These are phyloP conservation scores for Periconia sp. DNA, from an alignment of 2,329 filamentous ascomycete species.

Conservation along the genomic window DNA sequence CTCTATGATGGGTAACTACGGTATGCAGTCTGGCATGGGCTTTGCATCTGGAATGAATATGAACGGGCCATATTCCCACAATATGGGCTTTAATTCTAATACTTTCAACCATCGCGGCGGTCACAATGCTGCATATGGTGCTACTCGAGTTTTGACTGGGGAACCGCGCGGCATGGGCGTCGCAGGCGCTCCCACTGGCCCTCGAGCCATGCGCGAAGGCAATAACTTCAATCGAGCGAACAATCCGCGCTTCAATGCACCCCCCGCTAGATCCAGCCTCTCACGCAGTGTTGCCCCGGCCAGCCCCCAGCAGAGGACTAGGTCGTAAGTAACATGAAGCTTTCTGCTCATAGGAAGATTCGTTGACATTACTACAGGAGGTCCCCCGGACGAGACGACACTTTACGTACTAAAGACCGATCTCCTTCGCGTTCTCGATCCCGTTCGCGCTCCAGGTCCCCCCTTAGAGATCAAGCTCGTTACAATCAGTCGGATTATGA, in stretches of 20 bases:
- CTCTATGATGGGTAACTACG: conserved; percentile 45
- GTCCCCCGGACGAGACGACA: conserved; percentile 38
- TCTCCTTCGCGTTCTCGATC: conserved; percentile 47
- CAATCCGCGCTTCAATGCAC: conserved; percentile 28
- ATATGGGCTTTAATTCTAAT: conserved; percentile 40
- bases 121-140: conserved; percentile 43
- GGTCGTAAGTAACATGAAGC: conserved; percentile 28
- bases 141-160: conserved; percentile 40
- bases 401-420: conserved; percentile 35
- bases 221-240: conserved; percentile 65
- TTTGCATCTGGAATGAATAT: conserved; percentile 22
- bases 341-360: neutral
- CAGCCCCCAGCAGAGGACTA: conserved; percentile 30
- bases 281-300: conserved; percentile 17
- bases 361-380: conserved; percentile 21
- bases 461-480: conserved; percentile 25
- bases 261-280: conserved; percentile 22
- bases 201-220: conserved; percentile 91
- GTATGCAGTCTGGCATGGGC: neutral
- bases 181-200: conserved; percentile 79
- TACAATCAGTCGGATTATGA: conserved; percentile 29
- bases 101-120: conserved; percentile 50
- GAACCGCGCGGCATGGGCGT: conserved; percentile 59
- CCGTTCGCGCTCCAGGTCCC: conserved; percentile 44
- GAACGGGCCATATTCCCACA: conserved; percentile 38